These are phyloP conservation scores for Jackrogersella minutella DNA, from an alignment of 495 filamentous ascomycete species.

Conservation along the genomic window DNA sequence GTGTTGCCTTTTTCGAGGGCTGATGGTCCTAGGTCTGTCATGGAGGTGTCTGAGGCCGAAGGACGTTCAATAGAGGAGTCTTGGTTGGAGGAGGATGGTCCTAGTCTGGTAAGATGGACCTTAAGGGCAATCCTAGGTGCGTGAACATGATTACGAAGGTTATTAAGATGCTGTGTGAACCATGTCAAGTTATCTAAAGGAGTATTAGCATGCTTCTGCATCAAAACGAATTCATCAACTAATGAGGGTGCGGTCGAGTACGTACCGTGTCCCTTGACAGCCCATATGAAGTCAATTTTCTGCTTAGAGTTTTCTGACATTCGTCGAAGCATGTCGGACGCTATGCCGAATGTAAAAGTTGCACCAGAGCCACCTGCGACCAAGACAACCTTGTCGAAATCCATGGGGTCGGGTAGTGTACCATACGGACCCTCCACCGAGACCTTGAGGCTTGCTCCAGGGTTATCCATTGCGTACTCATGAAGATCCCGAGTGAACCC, in stretches of 20 bases:
- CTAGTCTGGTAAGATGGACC: conserved; percentile 54
- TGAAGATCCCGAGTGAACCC: conserved; percentile 66
- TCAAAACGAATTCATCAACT: neutral
- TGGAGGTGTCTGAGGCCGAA: conserved; percentile 20
- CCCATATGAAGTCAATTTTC: conserved; percentile 65
- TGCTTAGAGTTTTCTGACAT: conserved; percentile 52
- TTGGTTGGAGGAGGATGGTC: neutral
- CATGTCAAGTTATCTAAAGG: conserved; percentile 55
- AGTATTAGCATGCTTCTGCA: conserved; percentile 26
- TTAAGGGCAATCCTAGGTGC: conserved; percentile 55
- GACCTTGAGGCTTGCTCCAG: conserved; percentile 56
- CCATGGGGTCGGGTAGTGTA: conserved; percentile 62
- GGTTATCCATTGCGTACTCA: conserved; percentile 57
- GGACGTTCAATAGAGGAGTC: neutral
- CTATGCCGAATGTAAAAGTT: conserved; percentile 65
- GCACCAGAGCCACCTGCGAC: conserved; percentile 67
- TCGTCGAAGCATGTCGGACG: conserved; percentile 57
- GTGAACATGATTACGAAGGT: conserved; percentile 51
- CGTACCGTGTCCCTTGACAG: conserved; percentile 59
- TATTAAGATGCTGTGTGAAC: conserved; percentile 60
- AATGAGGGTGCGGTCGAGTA: too few relatives aligned
- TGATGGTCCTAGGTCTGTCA: neutral
- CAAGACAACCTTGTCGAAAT: conserved; percentile 64
- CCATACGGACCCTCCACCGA: conserved; percentile 69
- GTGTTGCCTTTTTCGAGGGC: conserved; percentile 9